Evolutionary conservation across 1,284 basidiomycete species (phyloP), one percentile per base, ranked within the genome.

Genomic region (Pterulicium gracile): DNA sequence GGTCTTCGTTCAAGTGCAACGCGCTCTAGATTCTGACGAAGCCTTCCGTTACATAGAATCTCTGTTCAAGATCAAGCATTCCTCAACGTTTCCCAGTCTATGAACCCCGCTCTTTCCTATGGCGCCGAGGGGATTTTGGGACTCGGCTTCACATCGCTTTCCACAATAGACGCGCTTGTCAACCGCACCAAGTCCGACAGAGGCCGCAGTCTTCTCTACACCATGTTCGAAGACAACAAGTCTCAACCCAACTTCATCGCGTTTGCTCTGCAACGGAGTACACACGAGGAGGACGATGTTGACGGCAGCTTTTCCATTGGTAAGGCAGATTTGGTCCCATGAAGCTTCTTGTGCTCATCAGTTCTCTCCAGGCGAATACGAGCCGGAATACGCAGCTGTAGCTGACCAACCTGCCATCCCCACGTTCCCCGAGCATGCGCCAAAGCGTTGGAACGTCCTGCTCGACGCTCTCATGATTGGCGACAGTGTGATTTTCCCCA

Each of bases 91-190:
- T 68, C 72, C 3, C 51, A 57, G 5, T 81, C 77, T 4, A 58
- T 70, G 45, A 87, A 88, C 58, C 82, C 85, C 20, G 80, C 81
- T 5, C 65, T 85, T n/a, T 65, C 68, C 2, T 87, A 82, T 54
- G 81, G 80, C 18, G 80, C 82, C 14, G 56, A 66, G 51, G 87
- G 87, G n/a, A 77, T 89, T 54, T 61, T 78, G 24, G 86, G 86
- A 14, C 69, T 88, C n/a, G 85, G 87, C 34, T 88, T 89, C 57
- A 79, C 77, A 24, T 75, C 75, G 14, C 71, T 88, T 23, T 89
- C 87, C 2, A 72, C 64, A 32, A 72, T 89, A 42, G 82, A 88
- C 56, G 58, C 65, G 12, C 58, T 67, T 2, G 63, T 88, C 44
- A 84, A 82, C 52, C 56, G 60, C 13, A 75, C 79, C 1, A 69